These are phyloP conservation scores for Trichoderma virens DNA, from an alignment of 495 filamentous ascomycete genomes.

Conservation along the genomic window DNA sequence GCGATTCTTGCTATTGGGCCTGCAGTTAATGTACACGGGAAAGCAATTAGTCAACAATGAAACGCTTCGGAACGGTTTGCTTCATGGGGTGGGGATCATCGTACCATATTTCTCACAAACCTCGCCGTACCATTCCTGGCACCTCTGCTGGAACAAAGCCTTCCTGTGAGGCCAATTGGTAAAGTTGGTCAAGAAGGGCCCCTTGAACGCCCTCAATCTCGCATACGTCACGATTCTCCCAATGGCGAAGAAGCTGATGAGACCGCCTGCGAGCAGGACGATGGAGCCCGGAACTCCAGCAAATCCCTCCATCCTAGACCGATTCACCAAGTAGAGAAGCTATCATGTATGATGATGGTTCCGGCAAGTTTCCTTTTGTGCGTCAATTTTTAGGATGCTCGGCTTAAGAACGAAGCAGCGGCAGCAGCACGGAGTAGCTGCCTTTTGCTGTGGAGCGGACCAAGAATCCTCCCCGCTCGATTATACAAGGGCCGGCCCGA, in stretches of 20 bases:
- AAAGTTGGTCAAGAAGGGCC: slow-evolving; percentile 1
- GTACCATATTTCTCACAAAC: slow-evolving; percentile 7
- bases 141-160: not conserved
- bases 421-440: too few species aligned
- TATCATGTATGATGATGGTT: not conserved
- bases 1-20: slow-evolving; percentile 7
- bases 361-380: not conserved
- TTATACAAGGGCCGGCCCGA: not conserved
- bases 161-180: slow-evolving; percentile 7
- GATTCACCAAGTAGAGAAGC: not conserved
- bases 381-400: not conserved
- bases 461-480: not conserved
- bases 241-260: not conserved
- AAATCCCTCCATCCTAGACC: not conserved
- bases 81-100: not conserved
- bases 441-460: not conserved
- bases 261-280: not conserved
- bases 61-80: not conserved
- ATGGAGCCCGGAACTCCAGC: not conserved
- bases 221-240: not conserved
- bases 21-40: not conserved
- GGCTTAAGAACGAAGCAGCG: not conserved
- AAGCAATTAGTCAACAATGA: not conserved
- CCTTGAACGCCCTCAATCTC: not conserved
- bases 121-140: slow-evolving; percentile 2